phyloP scores from a whole-genome alignment of 2,329 filamentous ascomycete genomes.

The Aspergillus luchuensis region DNA sequence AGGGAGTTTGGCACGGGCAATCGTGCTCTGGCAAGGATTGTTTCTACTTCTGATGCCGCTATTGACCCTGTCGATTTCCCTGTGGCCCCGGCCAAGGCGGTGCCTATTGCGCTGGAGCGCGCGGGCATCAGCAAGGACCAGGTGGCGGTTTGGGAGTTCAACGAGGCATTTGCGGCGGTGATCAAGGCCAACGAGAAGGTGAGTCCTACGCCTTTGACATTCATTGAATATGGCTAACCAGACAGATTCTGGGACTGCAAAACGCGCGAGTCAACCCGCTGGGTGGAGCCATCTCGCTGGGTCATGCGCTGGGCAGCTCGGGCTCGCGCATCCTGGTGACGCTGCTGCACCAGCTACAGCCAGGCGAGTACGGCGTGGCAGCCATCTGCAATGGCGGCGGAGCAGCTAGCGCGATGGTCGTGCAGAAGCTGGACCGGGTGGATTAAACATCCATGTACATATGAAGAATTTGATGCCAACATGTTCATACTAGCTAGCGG shows the following conservation, averaged over 20 bases:
- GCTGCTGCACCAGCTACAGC: conserved; percentile 84
- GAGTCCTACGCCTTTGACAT: conserved; percentile 20
- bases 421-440: conserved; percentile 71
- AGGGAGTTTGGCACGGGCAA: conserved; percentile 76
- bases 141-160: conserved; percentile 96
- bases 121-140: conserved; percentile 90
- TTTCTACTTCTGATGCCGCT: conserved; percentile 84
- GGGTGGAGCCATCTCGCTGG: conserved; percentile 87
- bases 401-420: conserved; percentile 85
- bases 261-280: conserved; percentile 80
- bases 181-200: conserved; percentile 93
- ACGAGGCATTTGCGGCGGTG: conserved; percentile 94
- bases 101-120: conserved; percentile 82
- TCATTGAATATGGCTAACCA: conserved; percentile 15
- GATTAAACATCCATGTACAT: conserved; percentile 6
- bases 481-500: background rate
- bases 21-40: conserved; percentile 82
- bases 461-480: background rate
- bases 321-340: conserved; percentile 89
- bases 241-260: conserved; percentile 75
- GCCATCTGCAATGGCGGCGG: conserved; percentile 98
- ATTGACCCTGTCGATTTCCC: conserved; percentile 93
- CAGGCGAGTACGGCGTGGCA: conserved; percentile 90
- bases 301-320: conserved; percentile 90
- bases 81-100: conserved; percentile 85